Percentiles rank a stretch among this genome's conserved stretches.
Conservation (phyloP, 768 basidiomycete genomes). For the Podaxis carcinomalis region DNA sequence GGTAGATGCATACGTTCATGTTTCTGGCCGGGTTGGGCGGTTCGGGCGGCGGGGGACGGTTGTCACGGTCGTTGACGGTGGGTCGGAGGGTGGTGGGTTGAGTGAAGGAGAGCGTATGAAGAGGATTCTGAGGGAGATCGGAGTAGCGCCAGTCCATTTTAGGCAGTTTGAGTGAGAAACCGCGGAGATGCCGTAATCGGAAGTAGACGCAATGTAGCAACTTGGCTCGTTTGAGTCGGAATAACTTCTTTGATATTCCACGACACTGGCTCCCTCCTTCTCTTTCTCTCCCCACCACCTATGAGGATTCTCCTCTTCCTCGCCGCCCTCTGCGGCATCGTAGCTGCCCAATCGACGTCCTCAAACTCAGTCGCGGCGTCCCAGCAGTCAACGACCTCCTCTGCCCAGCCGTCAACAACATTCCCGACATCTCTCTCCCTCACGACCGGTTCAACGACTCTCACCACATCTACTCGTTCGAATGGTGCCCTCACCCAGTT, state of each 20-base stretch:
- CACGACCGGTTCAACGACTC: constrained; percentile 41
- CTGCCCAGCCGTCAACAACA: constrained; percentile 22
- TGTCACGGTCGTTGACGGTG: constrained; percentile 52
- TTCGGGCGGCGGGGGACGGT: constrained; percentile 66
- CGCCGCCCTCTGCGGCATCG: constrained; percentile 12
- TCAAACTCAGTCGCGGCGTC: background rate
- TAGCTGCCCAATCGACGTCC: constrained; percentile 17
- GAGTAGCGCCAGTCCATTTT: constrained; percentile 41
- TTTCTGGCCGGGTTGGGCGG: constrained; percentile 73
- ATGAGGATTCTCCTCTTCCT: constrained; percentile 20
- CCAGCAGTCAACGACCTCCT: constrained; percentile 12
- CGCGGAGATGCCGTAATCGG: background rate
- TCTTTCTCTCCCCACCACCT: constrained; percentile 11
- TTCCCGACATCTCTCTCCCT: constrained; percentile 48
- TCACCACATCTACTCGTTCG: constrained; percentile 45
- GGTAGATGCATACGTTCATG: constrained; percentile 63
- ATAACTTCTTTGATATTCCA: constrained; percentile 11
- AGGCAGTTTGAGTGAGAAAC: constrained; percentile 44
- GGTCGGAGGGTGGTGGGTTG: constrained; percentile 23
- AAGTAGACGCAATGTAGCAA: constrained; percentile 5
- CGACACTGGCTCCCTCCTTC: constrained; percentile 5
- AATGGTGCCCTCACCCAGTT: constrained; percentile 45
- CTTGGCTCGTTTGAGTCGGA: constrained; percentile 7
- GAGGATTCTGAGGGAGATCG: constrained; percentile 40
- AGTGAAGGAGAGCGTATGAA: constrained; percentile 31